Base-by-base conservation (phyloP, 2,329 filamentous ascomycete species). In the Hymenoscyphus occultus region DNA sequence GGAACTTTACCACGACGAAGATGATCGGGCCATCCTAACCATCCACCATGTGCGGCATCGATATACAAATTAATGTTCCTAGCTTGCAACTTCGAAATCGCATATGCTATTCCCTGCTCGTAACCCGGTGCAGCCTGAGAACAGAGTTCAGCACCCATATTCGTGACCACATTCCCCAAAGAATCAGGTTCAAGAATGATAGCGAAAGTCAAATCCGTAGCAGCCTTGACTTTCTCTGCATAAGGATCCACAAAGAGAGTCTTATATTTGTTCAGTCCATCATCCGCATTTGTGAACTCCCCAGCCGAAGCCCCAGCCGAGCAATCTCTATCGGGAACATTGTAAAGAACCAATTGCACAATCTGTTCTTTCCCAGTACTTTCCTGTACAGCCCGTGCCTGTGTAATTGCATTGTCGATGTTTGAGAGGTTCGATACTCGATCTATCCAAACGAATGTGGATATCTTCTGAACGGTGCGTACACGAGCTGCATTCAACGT, bases 131-230 rank as follows among this genome's bases (percentile, higher is more conserved):
- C 22, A 54, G 48, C 48, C 1, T 5, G 10, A 1, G 19, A 4
- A 12, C 48, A 54, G 13, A 54, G 22, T 3, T 19, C 19, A 54
- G 28, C 19, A 13, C 22, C 22, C 48, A 28, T 19, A 5, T 54
- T 54, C 19, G 48, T 28, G 22, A 54, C 5, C 19, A 28, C 48
- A 12, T 54, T 54, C 2, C 48, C 48, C 48, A 54, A 28, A 39
- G 78, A 78, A 69, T 81, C 80, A 12, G 79, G 80, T 72, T 81
- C 80, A 5, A 81, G 65, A 9, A 81, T 76, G 45, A 81, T 72
- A 22, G 79, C 79, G 56, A 80, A 81, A 35, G 73, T 76, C 54
- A 80, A 70, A 66, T 80, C 78, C 14, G 65, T 67, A 2, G 78
- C 79, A 2, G 74, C 74, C 19, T 71, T 71, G 13, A 80, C 67